Percentiles rank a stretch among this genome's conserved stretches.
These are phyloP conservation scores for Melanomma pulvis-pyrius DNA, from an alignment of 495 filamentous ascomycete species.

Conservation along the genomic window DNA sequence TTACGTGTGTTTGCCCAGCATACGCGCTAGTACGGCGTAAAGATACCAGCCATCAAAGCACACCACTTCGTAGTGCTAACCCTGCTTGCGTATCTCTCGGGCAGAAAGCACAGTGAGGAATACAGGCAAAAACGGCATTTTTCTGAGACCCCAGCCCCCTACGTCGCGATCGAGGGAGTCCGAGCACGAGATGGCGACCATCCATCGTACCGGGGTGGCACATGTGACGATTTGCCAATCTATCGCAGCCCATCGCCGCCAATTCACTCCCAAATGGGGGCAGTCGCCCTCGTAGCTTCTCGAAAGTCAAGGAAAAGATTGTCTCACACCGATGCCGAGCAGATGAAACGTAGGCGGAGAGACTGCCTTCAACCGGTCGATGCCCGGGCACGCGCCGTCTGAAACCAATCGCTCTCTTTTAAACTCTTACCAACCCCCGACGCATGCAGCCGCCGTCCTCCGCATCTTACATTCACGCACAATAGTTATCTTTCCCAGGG, in stretches of 20 bases:
- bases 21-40: background rate
- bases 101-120: background rate
- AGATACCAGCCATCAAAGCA: background rate
- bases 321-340: background rate
- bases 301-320: background rate
- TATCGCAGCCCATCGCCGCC: conserved; percentile 2
- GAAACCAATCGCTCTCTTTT: conserved; percentile 8
- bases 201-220: background rate
- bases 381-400: background rate
- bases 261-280: background rate
- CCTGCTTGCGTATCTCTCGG: background rate
- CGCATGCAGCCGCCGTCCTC: conserved; percentile 16
- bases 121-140: background rate
- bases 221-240: conserved; percentile 26
- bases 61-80: background rate
- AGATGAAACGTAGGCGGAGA: conserved; percentile 30
- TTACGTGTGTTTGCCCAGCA: background rate
- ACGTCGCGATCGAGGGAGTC: background rate
- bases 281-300: conserved; percentile 6
- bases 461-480: background rate
- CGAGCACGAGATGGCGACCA: background rate
- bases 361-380: conserved; percentile 17
- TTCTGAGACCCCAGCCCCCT: background rate
- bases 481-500: too few relatives aligned
- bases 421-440: conserved; percentile 1